Evolutionary conservation across 1,284 basidiomycete genomes (phyloP).

Genomic region (Trichosporon coremiiforme): DNA sequence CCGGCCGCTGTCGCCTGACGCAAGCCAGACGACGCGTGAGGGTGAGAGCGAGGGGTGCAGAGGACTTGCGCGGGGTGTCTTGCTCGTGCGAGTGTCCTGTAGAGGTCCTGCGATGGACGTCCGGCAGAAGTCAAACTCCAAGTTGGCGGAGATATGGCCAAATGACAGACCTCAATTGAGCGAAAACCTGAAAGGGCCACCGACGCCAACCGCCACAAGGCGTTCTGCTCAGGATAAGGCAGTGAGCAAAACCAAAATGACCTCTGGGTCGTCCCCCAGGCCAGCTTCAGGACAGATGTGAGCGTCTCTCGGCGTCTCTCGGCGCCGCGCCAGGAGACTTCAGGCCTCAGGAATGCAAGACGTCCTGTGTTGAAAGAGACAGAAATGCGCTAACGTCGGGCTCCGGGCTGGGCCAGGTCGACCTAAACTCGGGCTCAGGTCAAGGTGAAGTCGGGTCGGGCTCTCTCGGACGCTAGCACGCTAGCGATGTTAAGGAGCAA

Average conservation of each 20-base stretch:
- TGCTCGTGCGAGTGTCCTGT: not conserved
- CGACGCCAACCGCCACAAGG: not conserved
- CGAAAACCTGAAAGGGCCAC: not conserved
- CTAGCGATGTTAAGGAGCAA: too few relatives aligned
- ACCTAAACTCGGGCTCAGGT: not conserved
- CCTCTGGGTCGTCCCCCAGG: not conserved
- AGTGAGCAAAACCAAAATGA: not conserved
- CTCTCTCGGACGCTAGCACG: not conserved
- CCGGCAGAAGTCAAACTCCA: not conserved
- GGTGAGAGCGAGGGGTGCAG: not conserved
- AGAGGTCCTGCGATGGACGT: too few relatives aligned
- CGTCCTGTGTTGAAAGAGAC: not conserved
- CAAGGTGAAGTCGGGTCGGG: not conserved
- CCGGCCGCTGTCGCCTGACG: not conserved
- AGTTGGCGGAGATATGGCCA: not conserved
- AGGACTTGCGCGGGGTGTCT: not conserved
- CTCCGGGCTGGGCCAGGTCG: not conserved
- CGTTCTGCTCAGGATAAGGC: not conserved
- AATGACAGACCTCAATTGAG: not conserved
- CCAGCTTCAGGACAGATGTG: not conserved
- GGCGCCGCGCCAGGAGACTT: not conserved
- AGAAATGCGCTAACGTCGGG: not conserved
- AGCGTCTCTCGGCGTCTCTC: constrained; percentile 9
- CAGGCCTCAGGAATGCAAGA: not conserved
- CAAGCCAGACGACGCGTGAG: not conserved